These are phyloP conservation scores for Ustilago curta DNA, from an alignment of 1,284 basidiomycete genomes.

Conservation along the genomic window DNA sequence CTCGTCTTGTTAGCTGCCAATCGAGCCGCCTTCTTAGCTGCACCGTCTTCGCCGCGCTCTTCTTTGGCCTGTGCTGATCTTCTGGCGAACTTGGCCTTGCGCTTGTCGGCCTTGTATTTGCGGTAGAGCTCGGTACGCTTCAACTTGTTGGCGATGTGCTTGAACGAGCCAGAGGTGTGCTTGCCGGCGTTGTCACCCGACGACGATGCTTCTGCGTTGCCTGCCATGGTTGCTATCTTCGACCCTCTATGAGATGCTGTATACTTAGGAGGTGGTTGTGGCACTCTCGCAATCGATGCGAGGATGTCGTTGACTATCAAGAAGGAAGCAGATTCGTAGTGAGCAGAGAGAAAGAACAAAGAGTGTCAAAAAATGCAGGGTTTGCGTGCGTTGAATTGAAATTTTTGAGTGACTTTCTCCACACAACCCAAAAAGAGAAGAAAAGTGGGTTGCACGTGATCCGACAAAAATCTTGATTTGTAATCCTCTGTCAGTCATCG, in stretches of 20 bases:
- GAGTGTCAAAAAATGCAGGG: slow-evolving; percentile 1
- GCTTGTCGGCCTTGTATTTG: slow-evolving; percentile 83
- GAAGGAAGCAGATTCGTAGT: neutral
- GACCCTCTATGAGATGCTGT: neutral
- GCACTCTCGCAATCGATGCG: neutral
- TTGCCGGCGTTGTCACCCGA: slow-evolving; percentile 18
- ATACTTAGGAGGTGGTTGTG: neutral
- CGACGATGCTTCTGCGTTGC: slow-evolving; percentile 19
- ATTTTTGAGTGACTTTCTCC: slow-evolving; percentile 31
- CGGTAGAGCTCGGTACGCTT: slow-evolving; percentile 67
- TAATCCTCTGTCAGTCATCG: slow-evolving; percentile 16
- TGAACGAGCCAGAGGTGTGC: slow-evolving; percentile 52
- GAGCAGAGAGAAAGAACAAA: neutral
- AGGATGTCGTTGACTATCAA: neutral
- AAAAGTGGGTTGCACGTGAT: slow-evolving; percentile 30
- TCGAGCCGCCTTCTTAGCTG: slow-evolving; percentile 77
- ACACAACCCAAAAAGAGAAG: slow-evolving; percentile 9
- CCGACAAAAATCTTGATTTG: slow-evolving; percentile 11
- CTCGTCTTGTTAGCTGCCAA: slow-evolving; percentile 85
- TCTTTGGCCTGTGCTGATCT: slow-evolving; percentile 75
- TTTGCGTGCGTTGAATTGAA: slow-evolving; percentile 9
- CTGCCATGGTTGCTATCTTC: slow-evolving; percentile 11
- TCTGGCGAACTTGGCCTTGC: slow-evolving; percentile 82
- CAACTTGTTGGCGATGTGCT: slow-evolving; percentile 69
- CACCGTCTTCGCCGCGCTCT: slow-evolving; percentile 76